Evolutionary conservation across 2,329 filamentous ascomycete species (phyloP), one percentile per base, ranked within the genome.

Genomic region (Ceratocystis ficicola): DNA sequence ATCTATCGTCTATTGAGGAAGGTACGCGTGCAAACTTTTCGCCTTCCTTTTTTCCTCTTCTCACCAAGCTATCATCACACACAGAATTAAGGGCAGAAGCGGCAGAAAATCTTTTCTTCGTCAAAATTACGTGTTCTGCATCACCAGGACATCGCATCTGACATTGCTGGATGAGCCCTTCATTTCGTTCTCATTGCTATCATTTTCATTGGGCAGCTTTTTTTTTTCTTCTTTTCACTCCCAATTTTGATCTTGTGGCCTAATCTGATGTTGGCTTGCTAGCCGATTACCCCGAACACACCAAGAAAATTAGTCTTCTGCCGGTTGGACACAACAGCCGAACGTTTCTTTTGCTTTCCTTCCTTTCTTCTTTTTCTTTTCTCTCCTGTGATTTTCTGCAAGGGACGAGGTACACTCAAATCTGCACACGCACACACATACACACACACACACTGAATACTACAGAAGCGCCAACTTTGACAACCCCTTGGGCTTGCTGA

Each of bases 211-310:
- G 28, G 28, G 17, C 5, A 46, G 20, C n/a, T 25, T 30, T 32
- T 20, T n/a, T 61, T 2, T 36, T 62, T 22, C 44, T 59, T 57
- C 52, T 20, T 36, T 36, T 10, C 32, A 17, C n/a, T 41, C 22
- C 20, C 17, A 60, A 8, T 62, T 62, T 62, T 44, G 44, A 62
- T 62, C 60, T 44, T 44, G 60, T 62, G 60, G 44, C 20, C 36
- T 22, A n/a, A 44, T 62, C 44, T 62, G 44, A 59, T 30, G n/a
- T 36, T 59, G 60, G 5, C 36, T 15, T 41, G 36, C 20, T 30
- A 15, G n/a, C 46, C 60, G 60, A 36, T 7, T 46, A 62, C 20
- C 22, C 60, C 44, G 25, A 62, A 32, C 36, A 28, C 36, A 46
- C 60, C 20, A 46, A 46, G n/a, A 60, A 12, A 17, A 15, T n/a